A percentile compares a stretch with the other conserved stretches of the same genome.
Conservation (phyloP, 116 monocot species). For the Thalassia testudinum region DNA sequence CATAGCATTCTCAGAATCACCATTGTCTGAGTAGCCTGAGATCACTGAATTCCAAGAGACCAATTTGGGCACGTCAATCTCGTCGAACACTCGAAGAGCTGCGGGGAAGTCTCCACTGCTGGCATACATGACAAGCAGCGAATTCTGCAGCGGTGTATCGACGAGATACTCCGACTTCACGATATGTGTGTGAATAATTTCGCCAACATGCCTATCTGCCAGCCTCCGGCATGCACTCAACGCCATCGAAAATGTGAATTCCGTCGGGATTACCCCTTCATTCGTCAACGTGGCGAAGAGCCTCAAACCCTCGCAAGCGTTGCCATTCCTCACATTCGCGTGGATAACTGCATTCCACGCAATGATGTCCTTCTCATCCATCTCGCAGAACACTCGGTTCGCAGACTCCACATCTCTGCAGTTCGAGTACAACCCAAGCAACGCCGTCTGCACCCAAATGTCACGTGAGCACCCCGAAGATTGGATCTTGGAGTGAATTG, state of each 20-base stretch:
- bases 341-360: slow-evolving; percentile 63
- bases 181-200: slow-evolving; percentile 34
- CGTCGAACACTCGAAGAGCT: slow-evolving; percentile 36
- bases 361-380: slow-evolving; percentile 40
- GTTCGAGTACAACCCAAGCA: slow-evolving; percentile 49
- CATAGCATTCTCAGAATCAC: slow-evolving; percentile 35
- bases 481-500: slow-evolving; percentile 26
- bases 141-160: slow-evolving; percentile 52
- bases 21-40: slow-evolving; percentile 36
- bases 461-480: slow-evolving; percentile 24
- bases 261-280: slow-evolving; percentile 21
- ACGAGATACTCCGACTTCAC: slow-evolving; percentile 13
- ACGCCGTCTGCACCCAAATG: slow-evolving; percentile 37
- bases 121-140: slow-evolving; percentile 68
- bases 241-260: slow-evolving; percentile 44
- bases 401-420: slow-evolving; percentile 16
- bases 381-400: slow-evolving; percentile 35
- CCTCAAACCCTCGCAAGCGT: slow-evolving; percentile 18
- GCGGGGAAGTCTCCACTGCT: slow-evolving; percentile 40
- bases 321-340: slow-evolving; percentile 25
- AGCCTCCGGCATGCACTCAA: slow-evolving; percentile 42
- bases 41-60: slow-evolving; percentile 84
- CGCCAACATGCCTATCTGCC: slow-evolving; percentile 24
- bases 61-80: slow-evolving; percentile 46
- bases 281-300: slow-evolving; percentile 28